A percentile compares a stretch with the other conserved stretches of the same genome.
These are phyloP conservation scores for Aschersonia sp. DNA, from an alignment of 2,329 filamentous ascomycete genomes.

Conservation along the genomic window DNA sequence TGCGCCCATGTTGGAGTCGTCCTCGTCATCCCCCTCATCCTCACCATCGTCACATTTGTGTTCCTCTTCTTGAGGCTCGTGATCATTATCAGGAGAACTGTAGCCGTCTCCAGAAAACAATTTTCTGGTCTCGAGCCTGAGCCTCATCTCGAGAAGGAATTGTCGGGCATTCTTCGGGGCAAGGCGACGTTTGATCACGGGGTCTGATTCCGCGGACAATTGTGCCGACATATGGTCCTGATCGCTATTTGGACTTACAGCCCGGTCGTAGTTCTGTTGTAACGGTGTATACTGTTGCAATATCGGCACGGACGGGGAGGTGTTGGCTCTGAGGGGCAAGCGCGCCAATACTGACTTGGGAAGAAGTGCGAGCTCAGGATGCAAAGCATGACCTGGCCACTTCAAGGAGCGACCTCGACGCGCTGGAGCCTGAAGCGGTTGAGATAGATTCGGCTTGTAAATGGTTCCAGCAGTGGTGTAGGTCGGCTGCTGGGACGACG, in stretches of 20 bases:
- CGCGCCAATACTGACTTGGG: slow-evolving; percentile 20
- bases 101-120: background rate
- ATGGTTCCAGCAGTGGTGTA: slow-evolving; percentile 44
- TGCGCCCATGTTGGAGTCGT: slow-evolving; percentile 14
- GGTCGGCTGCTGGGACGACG: slow-evolving; percentile 20
- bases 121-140: background rate
- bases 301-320: slow-evolving; percentile 5
- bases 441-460: slow-evolving; percentile 31
- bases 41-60: slow-evolving; percentile 11
- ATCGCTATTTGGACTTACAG: slow-evolving; percentile 24
- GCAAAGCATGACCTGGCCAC: slow-evolving; percentile 15
- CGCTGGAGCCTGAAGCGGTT: slow-evolving; percentile 34
- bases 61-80: slow-evolving; percentile 6
- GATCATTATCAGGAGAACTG: background rate
- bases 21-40: slow-evolving; percentile 13
- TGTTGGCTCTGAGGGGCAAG: slow-evolving; percentile 16
- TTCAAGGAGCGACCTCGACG: slow-evolving; percentile 34
- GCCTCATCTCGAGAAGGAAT: background rate
- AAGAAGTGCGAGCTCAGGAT: slow-evolving; percentile 19
- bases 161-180: background rate
- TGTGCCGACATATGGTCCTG: slow-evolving; percentile 11
- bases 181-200: slow-evolving; percentile 1
- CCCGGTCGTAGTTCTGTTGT: slow-evolving; percentile 39
- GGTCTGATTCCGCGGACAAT: slow-evolving; percentile 13
- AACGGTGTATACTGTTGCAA: slow-evolving; percentile 32